Evolutionary conservation across 164 flowering plant genomes (phyloP).

Genomic region (Dillenia suffruticosa): DNA sequence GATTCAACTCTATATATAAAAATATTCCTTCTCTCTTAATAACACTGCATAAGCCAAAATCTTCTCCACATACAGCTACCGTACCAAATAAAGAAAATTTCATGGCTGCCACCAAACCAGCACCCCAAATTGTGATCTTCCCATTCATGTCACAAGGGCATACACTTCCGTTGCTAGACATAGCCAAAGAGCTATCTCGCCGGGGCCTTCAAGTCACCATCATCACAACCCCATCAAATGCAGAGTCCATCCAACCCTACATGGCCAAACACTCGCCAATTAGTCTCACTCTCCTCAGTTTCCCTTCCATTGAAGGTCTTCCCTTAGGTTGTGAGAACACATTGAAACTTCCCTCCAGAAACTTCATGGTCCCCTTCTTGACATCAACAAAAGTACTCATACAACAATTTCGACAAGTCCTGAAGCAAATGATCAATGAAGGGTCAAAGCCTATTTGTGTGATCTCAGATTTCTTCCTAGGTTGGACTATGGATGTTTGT

Average conservation of each 20-base stretch:
- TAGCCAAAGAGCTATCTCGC: slow-evolving; percentile 9
- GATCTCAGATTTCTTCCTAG: neutral
- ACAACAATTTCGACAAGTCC: neutral
- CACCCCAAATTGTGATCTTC: slow-evolving; percentile 10
- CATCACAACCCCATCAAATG: slow-evolving; percentile 20
- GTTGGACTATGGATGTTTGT: neutral
- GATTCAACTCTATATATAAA: no score
- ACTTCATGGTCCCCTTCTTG: neutral
- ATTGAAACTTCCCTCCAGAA: neutral
- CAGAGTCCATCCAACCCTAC: neutral
- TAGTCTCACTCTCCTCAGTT: neutral
- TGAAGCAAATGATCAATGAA: neutral
- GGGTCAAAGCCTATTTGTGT: neutral
- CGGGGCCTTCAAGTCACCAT: slow-evolving; percentile 10
- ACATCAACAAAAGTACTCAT: neutral
- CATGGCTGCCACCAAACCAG: neutral
- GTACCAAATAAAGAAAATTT: neutral
- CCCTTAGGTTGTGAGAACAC: neutral
- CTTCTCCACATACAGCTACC: no score
- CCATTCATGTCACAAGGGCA: slow-evolving; percentile 25
- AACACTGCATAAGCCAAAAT: no score
- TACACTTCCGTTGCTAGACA: slow-evolving; percentile 15
- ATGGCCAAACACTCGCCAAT: neutral
- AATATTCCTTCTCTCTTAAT: no score
- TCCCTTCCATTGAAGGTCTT: neutral